phyloP scores from a whole-genome alignment of 495 filamentous ascomycete species.

The Penicillium maclennaniae region DNA sequence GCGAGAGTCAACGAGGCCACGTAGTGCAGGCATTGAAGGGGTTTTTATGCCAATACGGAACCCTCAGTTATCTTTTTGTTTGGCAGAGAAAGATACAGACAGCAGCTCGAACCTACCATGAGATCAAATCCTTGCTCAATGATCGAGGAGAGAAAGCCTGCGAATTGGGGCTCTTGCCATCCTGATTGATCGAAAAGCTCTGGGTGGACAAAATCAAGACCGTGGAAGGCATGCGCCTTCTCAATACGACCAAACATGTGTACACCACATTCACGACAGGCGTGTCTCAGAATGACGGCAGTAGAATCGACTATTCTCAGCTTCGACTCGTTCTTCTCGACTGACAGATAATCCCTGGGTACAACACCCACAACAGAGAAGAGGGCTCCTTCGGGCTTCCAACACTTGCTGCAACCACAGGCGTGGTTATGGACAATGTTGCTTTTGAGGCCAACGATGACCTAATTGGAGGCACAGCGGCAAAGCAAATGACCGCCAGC shows the following conservation, averaged over 20 bases:
- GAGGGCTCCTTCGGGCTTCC: constrained; percentile 54
- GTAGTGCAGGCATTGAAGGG: too few species aligned
- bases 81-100: not conserved
- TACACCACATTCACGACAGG: constrained; percentile 52
- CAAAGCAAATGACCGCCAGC: constrained; percentile 53
- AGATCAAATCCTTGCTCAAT: constrained; percentile 60
- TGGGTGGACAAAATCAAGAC: constrained; percentile 58
- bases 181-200: constrained; percentile 53
- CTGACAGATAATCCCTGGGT: constrained; percentile 39
- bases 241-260: constrained; percentile 60
- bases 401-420: constrained; percentile 64
- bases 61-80: not conserved
- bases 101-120: constrained; percentile 1
- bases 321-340: constrained; percentile 50
- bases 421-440: constrained; percentile 62
- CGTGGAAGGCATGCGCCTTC: constrained; percentile 57
- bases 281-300: constrained; percentile 54
- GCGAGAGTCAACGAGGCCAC: too few species aligned
- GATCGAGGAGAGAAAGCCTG: constrained; percentile 56
- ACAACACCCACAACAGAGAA: constrained; percentile 59
- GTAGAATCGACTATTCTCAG: constrained; percentile 48
- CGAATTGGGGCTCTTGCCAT: constrained; percentile 63
- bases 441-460: constrained; percentile 47
- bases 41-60: not conserved
- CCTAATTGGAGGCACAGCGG: constrained; percentile 46